phyloP scores from a whole-genome alignment of 805 yeast genomes.

The Wickerhamomyces canadensis region DNA sequence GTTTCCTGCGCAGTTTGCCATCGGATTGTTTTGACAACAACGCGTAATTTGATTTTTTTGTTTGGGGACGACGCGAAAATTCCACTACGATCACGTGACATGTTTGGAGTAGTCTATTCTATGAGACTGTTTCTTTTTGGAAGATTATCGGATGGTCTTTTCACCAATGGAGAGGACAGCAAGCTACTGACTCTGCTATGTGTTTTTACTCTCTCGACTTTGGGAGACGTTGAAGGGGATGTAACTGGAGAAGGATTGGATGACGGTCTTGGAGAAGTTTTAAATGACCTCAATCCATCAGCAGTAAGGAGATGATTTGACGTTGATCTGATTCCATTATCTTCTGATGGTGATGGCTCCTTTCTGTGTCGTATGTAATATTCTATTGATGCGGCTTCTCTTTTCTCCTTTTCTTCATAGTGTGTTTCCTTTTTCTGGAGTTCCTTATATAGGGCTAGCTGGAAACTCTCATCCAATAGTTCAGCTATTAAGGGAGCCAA shows the following conservation, averaged over 20 bases:
- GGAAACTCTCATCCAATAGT: constrained; percentile 9
- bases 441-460: constrained; percentile 7
- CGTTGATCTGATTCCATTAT: neutral
- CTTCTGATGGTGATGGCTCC: constrained; percentile 3
- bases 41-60: neutral
- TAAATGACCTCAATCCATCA: constrained; percentile 20
- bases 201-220: constrained; percentile 15
- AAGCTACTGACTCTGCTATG: constrained; percentile 4
- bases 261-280: constrained; percentile 19
- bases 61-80: neutral
- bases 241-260: constrained; percentile 9
- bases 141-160: constrained; percentile 18
- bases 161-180: constrained; percentile 5
- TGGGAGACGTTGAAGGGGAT: constrained; percentile 11
- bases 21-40: too few relatives aligned
- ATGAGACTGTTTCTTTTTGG: constrained; percentile 14
- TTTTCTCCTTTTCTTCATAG: constrained; percentile 12
- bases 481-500: constrained; percentile 11
- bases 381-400: constrained; percentile 13
- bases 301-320: constrained; percentile 5
- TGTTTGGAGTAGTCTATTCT: too few relatives aligned
- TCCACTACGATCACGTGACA: too few relatives aligned
- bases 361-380: constrained; percentile 7
- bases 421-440: constrained; percentile 12
- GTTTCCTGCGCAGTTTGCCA: too few relatives aligned